phyloP scores from a whole-genome alignment of 352 stramenopile genomes.

The Pythium dissotocum region DNA sequence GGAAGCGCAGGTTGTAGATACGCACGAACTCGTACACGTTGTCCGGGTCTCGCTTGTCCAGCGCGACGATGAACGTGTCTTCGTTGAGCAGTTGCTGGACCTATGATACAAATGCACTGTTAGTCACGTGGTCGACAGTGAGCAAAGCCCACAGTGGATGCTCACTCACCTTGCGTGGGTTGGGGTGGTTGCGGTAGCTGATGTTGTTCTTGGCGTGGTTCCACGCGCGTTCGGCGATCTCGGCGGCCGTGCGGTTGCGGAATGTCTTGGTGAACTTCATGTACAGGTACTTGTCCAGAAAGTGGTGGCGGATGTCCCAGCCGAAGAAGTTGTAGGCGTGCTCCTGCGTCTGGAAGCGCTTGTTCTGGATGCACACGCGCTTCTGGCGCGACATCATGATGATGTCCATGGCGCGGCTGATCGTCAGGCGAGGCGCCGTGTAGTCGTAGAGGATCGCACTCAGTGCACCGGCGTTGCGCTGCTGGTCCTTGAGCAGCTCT shows the following conservation, averaged over 20 bases:
- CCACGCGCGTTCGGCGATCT: conserved; percentile 42
- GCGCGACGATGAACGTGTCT: conserved; percentile 46
- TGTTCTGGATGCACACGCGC: conserved; percentile 35
- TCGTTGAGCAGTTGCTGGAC: conserved; percentile 49
- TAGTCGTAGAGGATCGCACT: conserved; percentile 24
- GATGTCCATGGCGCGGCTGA: conserved; percentile 36
- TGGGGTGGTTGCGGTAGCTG: conserved; percentile 40
- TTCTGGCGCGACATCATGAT: conserved; percentile 47
- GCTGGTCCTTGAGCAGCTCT: conserved; percentile 37
- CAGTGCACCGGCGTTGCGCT: conserved; percentile 13
- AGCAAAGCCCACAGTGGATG: neutral
- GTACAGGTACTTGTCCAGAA: conserved; percentile 40
- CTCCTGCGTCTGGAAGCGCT: conserved; percentile 33
- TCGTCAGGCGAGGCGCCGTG: conserved; percentile 27
- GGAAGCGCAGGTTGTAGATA: conserved; percentile 51
- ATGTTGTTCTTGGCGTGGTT: conserved; percentile 42
- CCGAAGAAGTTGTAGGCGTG: conserved; percentile 45
- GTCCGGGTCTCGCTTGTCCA: neutral
- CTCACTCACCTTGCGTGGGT: conserved; percentile 16
- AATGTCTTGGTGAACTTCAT: conserved; percentile 55
- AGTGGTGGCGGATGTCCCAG: conserved; percentile 45
- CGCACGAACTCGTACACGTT: conserved; percentile 30
- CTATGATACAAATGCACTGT: neutral
- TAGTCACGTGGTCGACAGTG: neutral
- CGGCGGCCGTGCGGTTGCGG: conserved; percentile 34